These are phyloP conservation scores for Tylopilus rubrobrunneus DNA, from an alignment of 768 basidiomycete species.

Conservation along the genomic window DNA sequence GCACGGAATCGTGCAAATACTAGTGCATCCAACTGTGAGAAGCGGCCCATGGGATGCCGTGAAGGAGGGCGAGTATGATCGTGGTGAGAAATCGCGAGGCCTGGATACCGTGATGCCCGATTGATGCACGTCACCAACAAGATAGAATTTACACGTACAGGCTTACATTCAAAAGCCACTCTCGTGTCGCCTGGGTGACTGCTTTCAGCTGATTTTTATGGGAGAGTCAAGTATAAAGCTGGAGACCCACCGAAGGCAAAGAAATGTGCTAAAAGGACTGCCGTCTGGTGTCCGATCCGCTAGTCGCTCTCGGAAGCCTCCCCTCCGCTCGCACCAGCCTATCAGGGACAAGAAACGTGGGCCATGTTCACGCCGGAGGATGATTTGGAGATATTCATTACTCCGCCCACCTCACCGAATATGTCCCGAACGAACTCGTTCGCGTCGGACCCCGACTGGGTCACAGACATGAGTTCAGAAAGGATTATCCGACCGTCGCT, in stretches of 20 bases:
- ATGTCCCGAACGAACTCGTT: conserved; percentile 21
- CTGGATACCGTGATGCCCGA: conserved; percentile 18
- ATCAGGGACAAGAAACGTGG: conserved; percentile 9
- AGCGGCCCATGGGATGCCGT: conserved; percentile 10
- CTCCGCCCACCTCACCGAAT: conserved; percentile 41
- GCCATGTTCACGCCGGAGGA: conserved; percentile 33
- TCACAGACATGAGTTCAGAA: conserved; percentile 9
- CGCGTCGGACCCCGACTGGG: conserved; percentile 1
- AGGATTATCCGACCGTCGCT: conserved; percentile 35
- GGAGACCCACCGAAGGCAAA: neutral
- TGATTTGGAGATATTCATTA: conserved; percentile 38
- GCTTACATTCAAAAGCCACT: conserved; percentile 8
- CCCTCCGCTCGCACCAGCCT: conserved; percentile 10
- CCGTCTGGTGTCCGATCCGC: conserved; percentile 1
- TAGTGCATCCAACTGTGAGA: conserved; percentile 19
- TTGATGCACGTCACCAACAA: conserved; percentile 11
- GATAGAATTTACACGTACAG: conserved; percentile 11
- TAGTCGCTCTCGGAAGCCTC: conserved; percentile 5
- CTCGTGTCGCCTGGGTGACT: conserved; percentile 27
- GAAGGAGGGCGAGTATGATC: conserved; percentile 7
- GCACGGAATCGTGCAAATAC: conserved; percentile 4
- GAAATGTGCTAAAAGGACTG: conserved; percentile 3
- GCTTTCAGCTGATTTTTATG: neutral
- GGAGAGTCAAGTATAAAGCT: conserved; percentile 22
- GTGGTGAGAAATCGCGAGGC: conserved; percentile 18